phyloP scores from a whole-genome alignment of 2,329 filamentous ascomycete genomes.

The Phaeosphaeriaceae sp. region DNA sequence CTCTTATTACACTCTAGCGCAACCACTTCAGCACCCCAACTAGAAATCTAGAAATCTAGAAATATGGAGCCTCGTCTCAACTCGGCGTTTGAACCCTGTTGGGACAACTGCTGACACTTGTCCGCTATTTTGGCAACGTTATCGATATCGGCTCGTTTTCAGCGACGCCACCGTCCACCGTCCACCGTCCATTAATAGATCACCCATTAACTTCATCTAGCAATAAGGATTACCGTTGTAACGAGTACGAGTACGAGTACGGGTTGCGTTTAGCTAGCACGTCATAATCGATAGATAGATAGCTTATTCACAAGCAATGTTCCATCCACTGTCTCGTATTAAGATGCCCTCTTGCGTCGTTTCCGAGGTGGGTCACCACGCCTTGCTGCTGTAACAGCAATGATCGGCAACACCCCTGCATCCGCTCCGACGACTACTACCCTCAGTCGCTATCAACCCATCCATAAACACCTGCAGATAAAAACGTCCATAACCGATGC shows the following conservation, averaged over 20 bases:
- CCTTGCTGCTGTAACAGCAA: neutral
- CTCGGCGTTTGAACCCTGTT: too few relatives aligned
- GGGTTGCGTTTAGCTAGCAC: neutral
- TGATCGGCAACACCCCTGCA: neutral
- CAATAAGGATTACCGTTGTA: neutral
- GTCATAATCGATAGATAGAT: too few relatives aligned
- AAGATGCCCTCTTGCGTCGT: neutral
- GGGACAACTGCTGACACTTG: too few relatives aligned
- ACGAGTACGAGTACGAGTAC: too few relatives aligned
- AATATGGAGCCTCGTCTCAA: too few relatives aligned
- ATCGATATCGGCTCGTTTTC: neutral
- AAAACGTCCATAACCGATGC: neutral
- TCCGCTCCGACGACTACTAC: neutral
- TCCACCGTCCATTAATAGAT: slow-evolving; percentile 6
- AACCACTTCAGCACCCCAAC: too few relatives aligned
- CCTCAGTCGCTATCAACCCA: neutral
- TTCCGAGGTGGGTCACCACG: too few relatives aligned
- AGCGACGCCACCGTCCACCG: neutral
- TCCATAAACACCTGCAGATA: neutral
- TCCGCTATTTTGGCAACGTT: neutral
- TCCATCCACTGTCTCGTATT: neutral
- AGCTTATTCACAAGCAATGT: too few relatives aligned
- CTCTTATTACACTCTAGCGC: too few relatives aligned
- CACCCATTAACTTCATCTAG: neutral
- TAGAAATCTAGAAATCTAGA: too few relatives aligned